Evolutionary conservation across 1,284 basidiomycete genomes (phyloP).

Genomic region (Puccinia polysora): DNA sequence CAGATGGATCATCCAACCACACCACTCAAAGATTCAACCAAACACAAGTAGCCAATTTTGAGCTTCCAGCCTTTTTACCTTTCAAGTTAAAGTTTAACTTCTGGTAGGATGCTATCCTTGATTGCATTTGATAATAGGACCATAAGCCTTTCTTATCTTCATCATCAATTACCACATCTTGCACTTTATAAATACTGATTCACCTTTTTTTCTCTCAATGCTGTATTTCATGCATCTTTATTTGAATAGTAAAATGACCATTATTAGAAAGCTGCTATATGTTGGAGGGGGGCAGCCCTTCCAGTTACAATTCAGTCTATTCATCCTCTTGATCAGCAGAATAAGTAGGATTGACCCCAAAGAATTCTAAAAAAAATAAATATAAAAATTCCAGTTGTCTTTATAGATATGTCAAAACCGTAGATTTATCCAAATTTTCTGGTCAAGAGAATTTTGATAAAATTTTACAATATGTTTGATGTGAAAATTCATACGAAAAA

Average conservation of each 20-base stretch:
- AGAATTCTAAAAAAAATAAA: neutral
- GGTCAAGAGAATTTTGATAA: conserved; percentile 34
- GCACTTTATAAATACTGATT: neutral
- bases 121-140: conserved; percentile 33
- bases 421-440: conserved; percentile 28
- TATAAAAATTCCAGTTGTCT: too few relatives aligned
- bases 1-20: too few relatives aligned
- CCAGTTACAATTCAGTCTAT: conserved; percentile 20
- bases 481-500: conserved; percentile 1
- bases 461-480: conserved; percentile 10
- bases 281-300: conserved; percentile 32
- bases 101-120: conserved; percentile 26
- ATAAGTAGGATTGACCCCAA: neutral
- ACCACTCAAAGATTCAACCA: too few relatives aligned
- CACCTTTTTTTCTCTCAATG: neutral
- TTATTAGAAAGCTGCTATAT: conserved; percentile 41
- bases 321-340: neutral
- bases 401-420: neutral
- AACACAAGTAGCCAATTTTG: too few relatives aligned
- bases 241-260: conserved; percentile 32
- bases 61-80: conserved; percentile 28
- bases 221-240: conserved; percentile 36
- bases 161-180: neutral
- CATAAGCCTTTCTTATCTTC: neutral
- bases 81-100: conserved; percentile 10